Evolutionary conservation across 139 green algal species (phyloP).

Genomic region (Micractinium sp.): DNA sequence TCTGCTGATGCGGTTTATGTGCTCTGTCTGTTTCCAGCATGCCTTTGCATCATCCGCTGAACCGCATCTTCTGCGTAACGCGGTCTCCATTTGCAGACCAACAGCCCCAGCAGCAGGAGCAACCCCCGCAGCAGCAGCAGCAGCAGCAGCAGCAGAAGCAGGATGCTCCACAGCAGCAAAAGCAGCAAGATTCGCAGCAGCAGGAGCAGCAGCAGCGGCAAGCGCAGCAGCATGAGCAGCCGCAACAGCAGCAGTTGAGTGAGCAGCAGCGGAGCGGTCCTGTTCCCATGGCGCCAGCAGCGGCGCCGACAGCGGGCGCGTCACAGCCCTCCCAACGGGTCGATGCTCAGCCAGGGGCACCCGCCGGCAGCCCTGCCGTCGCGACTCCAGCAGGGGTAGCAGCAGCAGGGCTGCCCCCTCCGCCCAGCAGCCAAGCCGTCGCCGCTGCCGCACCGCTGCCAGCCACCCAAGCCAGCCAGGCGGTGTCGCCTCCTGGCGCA

Average conservation of each 20-base stretch:
- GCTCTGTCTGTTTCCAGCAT: no score
- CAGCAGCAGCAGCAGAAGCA: neutral
- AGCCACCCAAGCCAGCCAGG: slow-evolving; percentile 1
- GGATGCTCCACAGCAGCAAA: no score
- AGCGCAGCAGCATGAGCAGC: neutral
- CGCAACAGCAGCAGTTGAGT: neutral
- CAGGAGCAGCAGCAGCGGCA: neutral
- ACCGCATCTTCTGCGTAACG: neutral
- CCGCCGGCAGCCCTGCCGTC: neutral
- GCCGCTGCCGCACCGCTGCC: neutral
- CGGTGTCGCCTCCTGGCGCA: neutral
- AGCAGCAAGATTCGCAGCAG: neutral
- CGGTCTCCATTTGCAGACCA: no score
- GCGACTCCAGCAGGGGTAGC: neutral
- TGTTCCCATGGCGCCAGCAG: neutral
- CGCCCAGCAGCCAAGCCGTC: neutral
- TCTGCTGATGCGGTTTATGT: no score
- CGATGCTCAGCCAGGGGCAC: no score
- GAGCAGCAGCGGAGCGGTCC: neutral
- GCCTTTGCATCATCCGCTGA: neutral
- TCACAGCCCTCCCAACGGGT: neutral
- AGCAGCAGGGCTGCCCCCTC: neutral
- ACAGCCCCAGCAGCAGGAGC: no score
- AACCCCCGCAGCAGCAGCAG: neutral
- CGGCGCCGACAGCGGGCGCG: neutral